A percentile compares a stretch with the other conserved stretches of the same genome.
Conservation (phyloP, 78 protist genomes). For the Abeoforma whisleri region DNA sequence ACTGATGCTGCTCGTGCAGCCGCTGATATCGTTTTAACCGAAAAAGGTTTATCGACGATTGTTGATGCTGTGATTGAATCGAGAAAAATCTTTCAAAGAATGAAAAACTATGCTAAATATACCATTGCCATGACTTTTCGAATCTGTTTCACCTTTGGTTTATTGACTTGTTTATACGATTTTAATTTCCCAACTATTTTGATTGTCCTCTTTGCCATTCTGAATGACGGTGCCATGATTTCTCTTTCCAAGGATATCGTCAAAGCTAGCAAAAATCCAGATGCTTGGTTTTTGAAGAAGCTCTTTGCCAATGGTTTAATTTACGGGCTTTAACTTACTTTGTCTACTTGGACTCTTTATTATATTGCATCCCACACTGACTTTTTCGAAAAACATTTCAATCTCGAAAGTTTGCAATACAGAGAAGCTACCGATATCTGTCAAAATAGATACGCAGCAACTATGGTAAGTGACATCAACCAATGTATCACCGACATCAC, state of each 20-base stretch:
- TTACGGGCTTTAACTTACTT: slow-evolving; percentile 59
- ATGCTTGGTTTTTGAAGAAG: slow-evolving; percentile 49
- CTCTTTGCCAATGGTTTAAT: slow-evolving; percentile 43
- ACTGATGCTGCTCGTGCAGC: slow-evolving; percentile 78
- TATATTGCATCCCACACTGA: slow-evolving; percentile 43
- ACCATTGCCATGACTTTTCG: slow-evolving; percentile 56
- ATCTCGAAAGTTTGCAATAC: neutral
- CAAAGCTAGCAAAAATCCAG: slow-evolving; percentile 53
- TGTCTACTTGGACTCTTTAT: slow-evolving; percentile 57
- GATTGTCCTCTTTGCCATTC: slow-evolving; percentile 63
- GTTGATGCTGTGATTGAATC: slow-evolving; percentile 60
- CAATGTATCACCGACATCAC: slow-evolving; percentile 24
- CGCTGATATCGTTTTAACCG: slow-evolving; percentile 72
- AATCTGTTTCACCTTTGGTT: slow-evolving; percentile 54
- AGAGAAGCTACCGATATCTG: too few relatives aligned
- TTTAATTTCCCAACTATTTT: slow-evolving; percentile 64
- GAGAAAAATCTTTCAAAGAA: slow-evolving; percentile 71
- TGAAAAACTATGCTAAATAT: slow-evolving; percentile 63
- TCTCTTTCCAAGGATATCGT: slow-evolving; percentile 68
- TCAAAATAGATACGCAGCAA: too few relatives aligned
- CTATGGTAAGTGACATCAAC: too few relatives aligned
- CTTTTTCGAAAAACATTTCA: slow-evolving; percentile 40
- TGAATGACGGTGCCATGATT: slow-evolving; percentile 69
- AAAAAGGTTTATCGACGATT: slow-evolving; percentile 70
- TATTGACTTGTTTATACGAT: slow-evolving; percentile 49